Percentiles rank a stretch among this genome's conserved stretches.
These are phyloP conservation scores for Heracleum sosnowskyi DNA, from an alignment of 129 eudicot genomes.

Conservation along the genomic window DNA sequence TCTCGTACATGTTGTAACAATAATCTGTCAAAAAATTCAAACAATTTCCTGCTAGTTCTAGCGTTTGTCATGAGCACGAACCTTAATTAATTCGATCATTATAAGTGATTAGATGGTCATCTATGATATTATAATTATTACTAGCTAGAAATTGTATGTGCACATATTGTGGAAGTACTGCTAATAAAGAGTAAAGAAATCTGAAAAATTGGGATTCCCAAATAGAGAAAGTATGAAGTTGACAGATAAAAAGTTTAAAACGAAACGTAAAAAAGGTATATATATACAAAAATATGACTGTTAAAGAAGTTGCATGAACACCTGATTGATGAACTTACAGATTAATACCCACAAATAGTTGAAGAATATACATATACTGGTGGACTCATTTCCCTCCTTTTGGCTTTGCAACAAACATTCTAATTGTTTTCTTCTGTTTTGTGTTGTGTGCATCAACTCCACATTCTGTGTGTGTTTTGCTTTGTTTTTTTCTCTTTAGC, in stretches of 20 bases:
- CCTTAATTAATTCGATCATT: too few species aligned
- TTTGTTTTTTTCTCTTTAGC: neutral
- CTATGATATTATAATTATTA: too few species aligned
- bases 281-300: neutral
- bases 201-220: neutral
- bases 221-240: conserved; percentile 1
- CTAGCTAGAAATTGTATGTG: too few species aligned
- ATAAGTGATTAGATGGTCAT: too few species aligned
- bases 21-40: too few species aligned
- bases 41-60: too few species aligned
- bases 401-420: conserved; percentile 8
- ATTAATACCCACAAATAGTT: neutral
- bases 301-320: conserved; percentile 4
- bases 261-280: too few species aligned
- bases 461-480: neutral
- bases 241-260: neutral
- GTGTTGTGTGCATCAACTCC: conserved; percentile 1
- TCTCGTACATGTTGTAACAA: too few species aligned
- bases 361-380: neutral
- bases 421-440: conserved; percentile 1
- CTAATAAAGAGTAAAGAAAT: neutral
- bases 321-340: conserved; percentile 2
- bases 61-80: too few species aligned
- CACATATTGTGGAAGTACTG: neutral
- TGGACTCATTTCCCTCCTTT: conserved; percentile 1